Evolutionary conservation across 2,329 filamentous ascomycete genomes (phyloP).

Genomic region (Calonectria naviculata): DNA sequence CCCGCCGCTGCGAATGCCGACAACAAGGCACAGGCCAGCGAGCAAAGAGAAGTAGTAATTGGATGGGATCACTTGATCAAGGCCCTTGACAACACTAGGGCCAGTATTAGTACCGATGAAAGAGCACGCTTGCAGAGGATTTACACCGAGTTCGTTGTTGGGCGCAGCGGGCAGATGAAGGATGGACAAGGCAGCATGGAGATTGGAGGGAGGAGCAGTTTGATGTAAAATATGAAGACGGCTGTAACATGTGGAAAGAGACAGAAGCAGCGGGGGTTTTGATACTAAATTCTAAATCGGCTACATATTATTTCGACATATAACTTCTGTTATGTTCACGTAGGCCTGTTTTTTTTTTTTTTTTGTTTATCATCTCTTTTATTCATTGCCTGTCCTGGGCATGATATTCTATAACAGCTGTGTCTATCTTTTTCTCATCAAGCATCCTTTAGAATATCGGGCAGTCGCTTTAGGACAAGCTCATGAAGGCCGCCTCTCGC

Average conservation of each 20-base stretch:
- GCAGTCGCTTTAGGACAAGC: slow-evolving; percentile 48
- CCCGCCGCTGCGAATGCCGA: slow-evolving; percentile 33
- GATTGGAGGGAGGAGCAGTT: slow-evolving; percentile 89
- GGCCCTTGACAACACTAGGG: slow-evolving; percentile 79
- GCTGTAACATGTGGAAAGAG: background rate
- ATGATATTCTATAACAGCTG: background rate
- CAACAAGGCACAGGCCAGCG: slow-evolving; percentile 44
- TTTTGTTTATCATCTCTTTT: no score
- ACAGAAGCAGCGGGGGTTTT: background rate
- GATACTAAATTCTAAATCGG: background rate
- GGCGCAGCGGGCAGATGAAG: slow-evolving; percentile 93
- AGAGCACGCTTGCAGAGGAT: slow-evolving; percentile 79
- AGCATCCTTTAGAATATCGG: slow-evolving; percentile 34
- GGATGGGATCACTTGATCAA: slow-evolving; percentile 85
- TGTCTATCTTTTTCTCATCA: background rate
- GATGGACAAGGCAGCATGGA: slow-evolving; percentile 93
- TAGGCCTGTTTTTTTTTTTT: background rate
- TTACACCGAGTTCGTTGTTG: slow-evolving; percentile 92
- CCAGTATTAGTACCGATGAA: slow-evolving; percentile 86
- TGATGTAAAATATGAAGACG: slow-evolving; percentile 74
- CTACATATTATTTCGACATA: background rate
- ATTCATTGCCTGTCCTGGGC: background rate
- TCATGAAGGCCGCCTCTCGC: slow-evolving; percentile 57
- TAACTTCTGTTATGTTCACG: background rate
- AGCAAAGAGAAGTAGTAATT: slow-evolving; percentile 79